Conservation (phyloP, 2,329 filamentous ascomycete species). For the Aspergillus carbonarius region DNA sequence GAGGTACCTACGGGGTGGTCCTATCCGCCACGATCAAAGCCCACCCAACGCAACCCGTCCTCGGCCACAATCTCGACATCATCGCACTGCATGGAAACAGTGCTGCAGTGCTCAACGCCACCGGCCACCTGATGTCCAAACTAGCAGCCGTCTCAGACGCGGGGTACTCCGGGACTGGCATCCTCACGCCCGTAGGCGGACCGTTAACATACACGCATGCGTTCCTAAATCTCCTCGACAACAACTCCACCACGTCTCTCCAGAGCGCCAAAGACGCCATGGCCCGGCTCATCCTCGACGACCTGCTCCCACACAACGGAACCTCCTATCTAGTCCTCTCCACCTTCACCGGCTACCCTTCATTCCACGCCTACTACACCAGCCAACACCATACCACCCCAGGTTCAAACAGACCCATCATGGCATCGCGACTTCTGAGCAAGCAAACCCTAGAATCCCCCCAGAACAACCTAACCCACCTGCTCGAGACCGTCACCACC, state of each 20-base stretch:
- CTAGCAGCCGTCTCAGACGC: slow-evolving; percentile 11
- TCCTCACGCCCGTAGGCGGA: neutral
- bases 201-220: neutral
- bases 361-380: slow-evolving; percentile 9
- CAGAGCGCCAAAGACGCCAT: slow-evolving; percentile 7
- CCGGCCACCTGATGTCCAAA: slow-evolving; percentile 6
- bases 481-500: neutral
- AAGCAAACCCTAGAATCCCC: neutral
- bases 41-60: slow-evolving; percentile 11
- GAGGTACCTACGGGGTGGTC: slow-evolving; percentile 31
- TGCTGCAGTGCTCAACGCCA: slow-evolving; percentile 1
- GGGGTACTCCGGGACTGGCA: slow-evolving; percentile 12
- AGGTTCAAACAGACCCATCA: neutral
- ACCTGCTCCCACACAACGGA: slow-evolving; percentile 12
- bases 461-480: neutral
- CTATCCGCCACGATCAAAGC: slow-evolving; percentile 19
- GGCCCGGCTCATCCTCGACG: slow-evolving; percentile 2
- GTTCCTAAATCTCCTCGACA: slow-evolving; percentile 10
- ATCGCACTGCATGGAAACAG: neutral
- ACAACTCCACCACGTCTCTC: slow-evolving; percentile 6
- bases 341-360: neutral
- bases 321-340: slow-evolving; percentile 1
- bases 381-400: neutral
- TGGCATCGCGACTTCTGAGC: slow-evolving; percentile 10
- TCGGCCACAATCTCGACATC: slow-evolving; percentile 8